Base-by-base conservation (phyloP, 257 asterid species). In the Hygrophila difformis region DNA sequence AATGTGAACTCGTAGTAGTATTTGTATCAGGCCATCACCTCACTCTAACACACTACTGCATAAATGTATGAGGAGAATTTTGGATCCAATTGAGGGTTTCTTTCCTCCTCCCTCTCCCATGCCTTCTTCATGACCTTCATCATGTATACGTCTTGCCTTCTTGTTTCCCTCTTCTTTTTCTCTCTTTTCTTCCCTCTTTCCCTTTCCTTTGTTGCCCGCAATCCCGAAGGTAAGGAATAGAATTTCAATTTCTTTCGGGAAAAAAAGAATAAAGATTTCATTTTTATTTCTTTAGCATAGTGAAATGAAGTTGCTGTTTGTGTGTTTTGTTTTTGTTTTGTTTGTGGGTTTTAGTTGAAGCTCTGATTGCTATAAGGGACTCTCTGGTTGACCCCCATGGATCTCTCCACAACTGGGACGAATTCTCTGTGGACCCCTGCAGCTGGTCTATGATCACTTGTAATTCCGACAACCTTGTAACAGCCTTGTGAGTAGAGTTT, bases 361-460 rank as follows among this genome's bases (percentile, higher is more conserved):
- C 96, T 55, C 84, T 89, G 65, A 79, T 57, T 53, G 73, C 64
- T 44, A 55, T 89, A 35, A 82, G 68, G 62, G 75, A 53, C 34
- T 55, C 60, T 38, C 49, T 86, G 47, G 49, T 50, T 44, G 98
- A 91, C 56, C 98, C 98, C 14, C 84, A 70, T 64, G 95, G 98
- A 53, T 92, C 78, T 55, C 62, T 89, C 12, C 66, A 61, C 67
- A 82, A 91, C 56, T 91, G 98, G 96, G 98, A 89, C 57, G 94
- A 75, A 33, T 78, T 79, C 51, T 85, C 94, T 17, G 98, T 80
- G 26, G 98, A 89, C 66, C 96, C 98, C 18, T 89, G 98, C 60
- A 77, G 96, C 66, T 89, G 98, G 98, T 74, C 88, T 31, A 82
- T 79, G 96, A 80, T 89, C 53, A 89, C 96, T 65, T 89, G 98